These are phyloP conservation scores for Ceratobasidium sp. DNA, from an alignment of 1,284 basidiomycete genomes.

Conservation along the genomic window DNA sequence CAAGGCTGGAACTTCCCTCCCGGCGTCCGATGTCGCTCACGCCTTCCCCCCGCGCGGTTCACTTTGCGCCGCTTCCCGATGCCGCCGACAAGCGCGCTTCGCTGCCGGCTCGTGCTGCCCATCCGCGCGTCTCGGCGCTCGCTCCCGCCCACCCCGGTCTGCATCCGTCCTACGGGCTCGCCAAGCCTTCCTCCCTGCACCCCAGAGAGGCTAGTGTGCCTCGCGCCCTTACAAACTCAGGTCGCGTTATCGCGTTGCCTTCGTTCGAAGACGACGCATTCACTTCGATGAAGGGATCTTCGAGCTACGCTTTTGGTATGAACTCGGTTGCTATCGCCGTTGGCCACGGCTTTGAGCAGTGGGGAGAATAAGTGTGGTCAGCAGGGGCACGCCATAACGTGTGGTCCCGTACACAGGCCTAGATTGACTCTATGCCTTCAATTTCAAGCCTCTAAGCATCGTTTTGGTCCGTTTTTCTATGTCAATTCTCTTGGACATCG, in stretches of 20 bases:
- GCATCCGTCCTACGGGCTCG: slow-evolving; percentile 16
- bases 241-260: slow-evolving; percentile 26
- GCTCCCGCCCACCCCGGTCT: slow-evolving; percentile 30
- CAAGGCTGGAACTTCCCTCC: neutral
- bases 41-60: slow-evolving; percentile 30
- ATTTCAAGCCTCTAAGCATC: slow-evolving; percentile 17
- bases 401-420: slow-evolving; percentile 23
- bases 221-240: slow-evolving; percentile 23
- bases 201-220: slow-evolving; percentile 27
- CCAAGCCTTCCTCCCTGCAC: slow-evolving; percentile 2
- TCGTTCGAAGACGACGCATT: slow-evolving; percentile 36
- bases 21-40: slow-evolving; percentile 19
- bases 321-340: slow-evolving; percentile 29
- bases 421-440: slow-evolving; percentile 35
- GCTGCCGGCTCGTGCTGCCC: slow-evolving; percentile 12
- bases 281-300: slow-evolving; percentile 25
- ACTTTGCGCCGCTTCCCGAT: slow-evolving; percentile 35
- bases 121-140: slow-evolving; percentile 32
- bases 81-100: slow-evolving; percentile 13
- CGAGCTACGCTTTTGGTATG: slow-evolving; percentile 34
- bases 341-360: slow-evolving; percentile 29
- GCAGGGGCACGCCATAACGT: slow-evolving; percentile 6
- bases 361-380: slow-evolving; percentile 24
- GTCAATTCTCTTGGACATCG: slow-evolving; percentile 31
- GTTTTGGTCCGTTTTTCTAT: slow-evolving; percentile 36